Percentiles rank a stretch among this genome's conserved stretches.
phyloP scores from a whole-genome alignment of 768 basidiomycete species.

The Suillus discolor region DNA sequence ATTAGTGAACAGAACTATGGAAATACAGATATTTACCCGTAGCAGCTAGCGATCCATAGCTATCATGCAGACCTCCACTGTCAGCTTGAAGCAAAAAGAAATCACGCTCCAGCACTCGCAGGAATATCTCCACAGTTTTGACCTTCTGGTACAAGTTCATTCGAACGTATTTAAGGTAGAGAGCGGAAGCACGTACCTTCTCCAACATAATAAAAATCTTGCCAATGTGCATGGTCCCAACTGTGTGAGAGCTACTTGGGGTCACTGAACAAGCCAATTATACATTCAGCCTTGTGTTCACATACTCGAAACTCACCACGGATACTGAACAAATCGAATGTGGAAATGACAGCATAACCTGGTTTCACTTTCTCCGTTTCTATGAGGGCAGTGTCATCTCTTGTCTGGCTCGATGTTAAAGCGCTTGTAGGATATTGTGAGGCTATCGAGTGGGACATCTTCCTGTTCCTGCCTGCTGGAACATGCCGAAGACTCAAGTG shows the following conservation, averaged over 20 bases:
- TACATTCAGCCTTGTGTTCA: background rate
- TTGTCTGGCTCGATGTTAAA: slow-evolving; percentile 3
- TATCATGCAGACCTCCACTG: slow-evolving; percentile 28
- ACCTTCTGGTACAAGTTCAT: slow-evolving; percentile 47
- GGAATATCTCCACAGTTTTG: slow-evolving; percentile 77
- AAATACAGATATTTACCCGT: slow-evolving; percentile 56
- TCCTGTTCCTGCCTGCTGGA: slow-evolving; percentile 16
- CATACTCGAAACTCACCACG: slow-evolving; percentile 56
- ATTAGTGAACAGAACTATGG: slow-evolving; percentile 11
- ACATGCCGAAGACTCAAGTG: background rate
- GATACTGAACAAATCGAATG: slow-evolving; percentile 92
- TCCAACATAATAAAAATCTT: slow-evolving; percentile 86
- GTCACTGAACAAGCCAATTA: slow-evolving; percentile 48
- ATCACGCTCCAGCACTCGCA: slow-evolving; percentile 47
- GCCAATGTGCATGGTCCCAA: slow-evolving; percentile 88
- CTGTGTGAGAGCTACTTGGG: slow-evolving; percentile 65
- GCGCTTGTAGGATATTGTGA: slow-evolving; percentile 12
- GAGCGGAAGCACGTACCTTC: slow-evolving; percentile 45
- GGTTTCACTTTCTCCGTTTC: slow-evolving; percentile 35
- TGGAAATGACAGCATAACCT: slow-evolving; percentile 90
- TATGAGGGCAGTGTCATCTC: slow-evolving; percentile 9
- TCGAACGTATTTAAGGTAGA: slow-evolving; percentile 1
- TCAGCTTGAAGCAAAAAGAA: slow-evolving; percentile 14
- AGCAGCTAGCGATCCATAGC: slow-evolving; percentile 92
- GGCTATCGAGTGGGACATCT: slow-evolving; percentile 16